Base-by-base conservation (phyloP, 129 eudicot species). In the Artemisia argyi region DNA sequence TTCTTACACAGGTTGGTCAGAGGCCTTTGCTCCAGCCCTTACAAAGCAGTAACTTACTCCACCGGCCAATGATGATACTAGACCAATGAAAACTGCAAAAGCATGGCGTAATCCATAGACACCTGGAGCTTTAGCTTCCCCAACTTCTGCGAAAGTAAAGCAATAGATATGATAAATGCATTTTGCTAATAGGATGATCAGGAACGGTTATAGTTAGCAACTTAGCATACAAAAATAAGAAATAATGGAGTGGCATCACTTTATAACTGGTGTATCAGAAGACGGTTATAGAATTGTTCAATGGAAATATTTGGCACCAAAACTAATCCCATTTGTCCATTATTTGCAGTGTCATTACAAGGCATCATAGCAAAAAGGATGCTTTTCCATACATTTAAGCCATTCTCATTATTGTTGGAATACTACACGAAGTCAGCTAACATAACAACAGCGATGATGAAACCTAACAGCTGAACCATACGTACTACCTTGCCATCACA, bases 1-100 rank as follows among this genome's bases (percentile, higher is more conserved):
- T 61, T 14, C 86, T 88, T 82, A 88, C 95, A 88, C 83, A 76
- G 95, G 95, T 73, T 88, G 90, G 61, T 88, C 91, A 78, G 91
- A 83, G 62, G 91, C 83, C 83, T 88, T 88, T 64, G 95, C 88
- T 81, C 83, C 95, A 35, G 95, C 86, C 65, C 91, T 81, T 57
- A 83, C 50, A 63, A 88, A 73, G 85, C 95, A 88, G 81, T 81
- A 83, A 76, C 83, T 80, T 13, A 79, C 79, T 69, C 95, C 95
- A 73, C 85, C 86, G 78, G 85, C 82, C 72, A 83, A 16, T 24
- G 95, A 81, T 58, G 95, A 85, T 53, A 85, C 61, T 64, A 85
- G 73, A 76, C 91, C 91, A 73, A 85, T 61, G 32, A 85, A 28
- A 82, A 82, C 79, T 2, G 86, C 86, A 76, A 76, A 80, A 61